Percentiles rank a stretch among this genome's conserved stretches.
Conservation (phyloP, 768 basidiomycete species). For the Pleurotus tuoliensis region DNA sequence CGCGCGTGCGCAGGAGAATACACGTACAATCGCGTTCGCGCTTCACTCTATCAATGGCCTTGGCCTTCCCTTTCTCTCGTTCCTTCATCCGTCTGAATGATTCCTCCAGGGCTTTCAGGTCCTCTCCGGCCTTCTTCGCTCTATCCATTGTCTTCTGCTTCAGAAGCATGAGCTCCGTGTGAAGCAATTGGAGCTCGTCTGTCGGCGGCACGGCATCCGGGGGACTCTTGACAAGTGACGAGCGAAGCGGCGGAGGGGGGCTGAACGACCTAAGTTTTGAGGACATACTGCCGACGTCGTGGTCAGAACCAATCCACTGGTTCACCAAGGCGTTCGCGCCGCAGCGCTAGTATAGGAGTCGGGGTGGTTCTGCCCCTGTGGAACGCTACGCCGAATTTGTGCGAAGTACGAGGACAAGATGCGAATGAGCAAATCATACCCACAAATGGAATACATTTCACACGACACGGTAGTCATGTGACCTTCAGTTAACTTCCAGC, state of each 20-base stretch:
- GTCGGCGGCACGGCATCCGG: conserved; percentile 67
- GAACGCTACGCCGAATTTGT: too few relatives aligned
- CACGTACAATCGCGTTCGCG: conserved; percentile 74
- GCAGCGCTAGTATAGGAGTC: too few relatives aligned
- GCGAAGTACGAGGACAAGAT: too few relatives aligned
- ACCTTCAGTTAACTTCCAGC: too few relatives aligned
- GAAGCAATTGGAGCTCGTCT: conserved; percentile 66
- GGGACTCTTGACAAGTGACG: conserved; percentile 57
- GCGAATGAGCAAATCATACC: too few relatives aligned
- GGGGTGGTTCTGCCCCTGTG: too few relatives aligned
- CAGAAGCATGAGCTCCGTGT: conserved; percentile 54
- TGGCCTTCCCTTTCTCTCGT: conserved; percentile 71
- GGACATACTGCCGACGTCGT: conserved; percentile 42
- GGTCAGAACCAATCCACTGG: too few relatives aligned
- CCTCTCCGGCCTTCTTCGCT: conserved; percentile 71
- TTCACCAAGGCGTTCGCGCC: too few relatives aligned
- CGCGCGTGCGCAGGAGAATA: conserved; percentile 17
- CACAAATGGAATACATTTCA: too few relatives aligned
- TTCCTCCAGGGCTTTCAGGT: conserved; percentile 70
- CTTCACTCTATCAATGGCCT: conserved; percentile 66
- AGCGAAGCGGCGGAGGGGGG: conserved; percentile 46
- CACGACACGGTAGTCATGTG: too few relatives aligned
- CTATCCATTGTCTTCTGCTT: conserved; percentile 55
- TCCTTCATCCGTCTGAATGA: conserved; percentile 75
- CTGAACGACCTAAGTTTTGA: conserved; percentile 52